These are phyloP conservation scores for Fusarium scirpi DNA, from an alignment of 2,329 filamentous ascomycete species.

Conservation along the genomic window DNA sequence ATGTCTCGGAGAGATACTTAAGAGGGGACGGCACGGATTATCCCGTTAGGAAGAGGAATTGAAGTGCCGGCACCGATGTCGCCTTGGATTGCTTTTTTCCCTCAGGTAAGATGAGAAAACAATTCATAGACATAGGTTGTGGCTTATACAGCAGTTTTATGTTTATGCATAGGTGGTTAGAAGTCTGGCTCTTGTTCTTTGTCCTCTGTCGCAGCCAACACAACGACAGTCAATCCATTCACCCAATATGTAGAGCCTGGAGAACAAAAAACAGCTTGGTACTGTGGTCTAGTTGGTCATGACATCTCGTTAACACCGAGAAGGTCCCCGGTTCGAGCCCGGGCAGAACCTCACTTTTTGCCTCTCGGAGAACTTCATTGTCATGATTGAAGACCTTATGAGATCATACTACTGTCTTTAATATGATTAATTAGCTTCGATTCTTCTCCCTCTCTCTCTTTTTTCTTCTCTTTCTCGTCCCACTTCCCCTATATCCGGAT, in stretches of 20 bases:
- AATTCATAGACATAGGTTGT: rapidly evolving
- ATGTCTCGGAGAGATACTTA: neutral
- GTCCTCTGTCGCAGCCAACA: too few species aligned
- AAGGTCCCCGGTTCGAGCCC: too few species aligned
- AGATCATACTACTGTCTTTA: too few species aligned
- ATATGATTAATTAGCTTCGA: too few species aligned
- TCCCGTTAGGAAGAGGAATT: neutral
- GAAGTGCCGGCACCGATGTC: neutral
- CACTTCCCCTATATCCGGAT: too few species aligned
- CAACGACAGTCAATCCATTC: too few species aligned
- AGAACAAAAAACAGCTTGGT: neutral
- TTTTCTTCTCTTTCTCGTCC: too few species aligned
- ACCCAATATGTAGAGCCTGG: rapidly evolving
- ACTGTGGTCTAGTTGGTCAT: neutral
- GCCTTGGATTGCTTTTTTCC: neutral
- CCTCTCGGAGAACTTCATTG: rapidly evolving
- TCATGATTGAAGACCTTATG: too few species aligned
- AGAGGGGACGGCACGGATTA: neutral
- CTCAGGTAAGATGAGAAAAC: neutral
- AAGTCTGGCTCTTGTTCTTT: too few species aligned
- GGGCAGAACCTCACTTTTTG: neutral
- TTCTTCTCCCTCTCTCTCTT: too few species aligned
- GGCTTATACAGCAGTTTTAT: rapidly evolving
- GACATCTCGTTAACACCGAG: too few species aligned
- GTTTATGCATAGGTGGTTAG: neutral